A percentile compares a stretch with the other conserved stretches of the same genome.
phyloP scores from a whole-genome alignment of 495 filamentous ascomycete species.

The Aspergillus mulundensis region DNA sequence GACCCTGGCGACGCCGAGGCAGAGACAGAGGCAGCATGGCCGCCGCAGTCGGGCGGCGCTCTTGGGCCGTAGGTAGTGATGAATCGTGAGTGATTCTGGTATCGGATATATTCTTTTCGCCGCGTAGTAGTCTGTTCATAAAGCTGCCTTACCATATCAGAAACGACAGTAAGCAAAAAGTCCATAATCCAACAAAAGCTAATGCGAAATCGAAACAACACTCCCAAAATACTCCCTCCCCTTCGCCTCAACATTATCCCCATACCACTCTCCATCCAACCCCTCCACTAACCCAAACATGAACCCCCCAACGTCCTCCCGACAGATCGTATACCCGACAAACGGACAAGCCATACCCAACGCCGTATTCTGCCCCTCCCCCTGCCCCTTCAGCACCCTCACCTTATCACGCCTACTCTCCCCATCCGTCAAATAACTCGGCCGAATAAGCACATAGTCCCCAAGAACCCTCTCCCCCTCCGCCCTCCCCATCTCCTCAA shows the following conservation, averaged over 20 bases:
- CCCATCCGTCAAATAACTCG: slow-evolving; percentile 34
- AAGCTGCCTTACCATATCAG: too few species aligned
- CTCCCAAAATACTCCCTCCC: not conserved
- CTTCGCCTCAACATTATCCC: not conserved
- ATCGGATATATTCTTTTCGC: too few species aligned
- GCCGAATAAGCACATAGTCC: slow-evolving; percentile 47
- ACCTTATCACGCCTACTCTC: slow-evolving; percentile 16
- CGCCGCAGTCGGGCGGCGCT: too few species aligned
- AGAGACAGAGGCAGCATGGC: too few species aligned
- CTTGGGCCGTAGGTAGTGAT: too few species aligned
- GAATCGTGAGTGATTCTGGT: too few species aligned
- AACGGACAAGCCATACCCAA: slow-evolving; percentile 35
- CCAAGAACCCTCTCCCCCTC: slow-evolving; percentile 15
- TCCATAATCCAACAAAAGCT: not conserved
- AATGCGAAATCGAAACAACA: slow-evolving; percentile 4
- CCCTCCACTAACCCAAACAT: slow-evolving; percentile 19
- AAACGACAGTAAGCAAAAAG: too few species aligned
- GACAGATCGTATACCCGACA: slow-evolving; percentile 44
- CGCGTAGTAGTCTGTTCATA: too few species aligned
- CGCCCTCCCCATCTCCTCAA: slow-evolving; percentile 27
- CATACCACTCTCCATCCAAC: not conserved
- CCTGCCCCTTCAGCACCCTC: slow-evolving; percentile 8
- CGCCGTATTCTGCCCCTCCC: slow-evolving; percentile 26
- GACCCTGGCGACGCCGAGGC: too few species aligned
- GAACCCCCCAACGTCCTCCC: slow-evolving; percentile 39